A percentile compares a stretch with the other conserved stretches of the same genome.
phyloP scores from a whole-genome alignment of 129 eudicot genomes.

The Artemisia tridentata region DNA sequence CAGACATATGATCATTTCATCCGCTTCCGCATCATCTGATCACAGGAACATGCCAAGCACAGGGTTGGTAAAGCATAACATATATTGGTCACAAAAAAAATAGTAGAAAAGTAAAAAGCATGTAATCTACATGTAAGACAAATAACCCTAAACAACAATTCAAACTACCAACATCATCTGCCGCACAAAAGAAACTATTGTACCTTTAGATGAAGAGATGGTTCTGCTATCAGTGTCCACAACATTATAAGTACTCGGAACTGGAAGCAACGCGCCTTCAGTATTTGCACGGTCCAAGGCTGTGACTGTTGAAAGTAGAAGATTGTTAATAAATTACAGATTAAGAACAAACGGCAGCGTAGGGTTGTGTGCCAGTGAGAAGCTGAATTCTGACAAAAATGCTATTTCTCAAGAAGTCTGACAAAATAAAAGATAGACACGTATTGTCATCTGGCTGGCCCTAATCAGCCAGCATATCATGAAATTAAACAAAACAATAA shows the following conservation, averaged over 20 bases:
- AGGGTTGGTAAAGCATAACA: no score
- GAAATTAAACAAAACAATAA: no score
- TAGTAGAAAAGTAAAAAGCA: no score
- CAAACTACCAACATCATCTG: neutral
- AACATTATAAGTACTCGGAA: slow-evolving; percentile 41
- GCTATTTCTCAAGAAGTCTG: no score
- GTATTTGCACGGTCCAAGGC: slow-evolving; percentile 92
- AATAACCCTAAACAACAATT: no score
- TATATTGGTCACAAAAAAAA: no score
- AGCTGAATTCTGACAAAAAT: no score
- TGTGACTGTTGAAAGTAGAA: slow-evolving; percentile 58
- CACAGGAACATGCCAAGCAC: no score
- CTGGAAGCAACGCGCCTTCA: slow-evolving; percentile 77
- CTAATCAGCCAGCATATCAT: no score
- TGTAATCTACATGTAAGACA: no score
- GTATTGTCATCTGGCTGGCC: no score
- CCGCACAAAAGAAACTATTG: slow-evolving; percentile 2
- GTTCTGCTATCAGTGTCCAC: slow-evolving; percentile 35
- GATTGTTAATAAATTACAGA: slow-evolving; percentile 21
- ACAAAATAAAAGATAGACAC: no score
- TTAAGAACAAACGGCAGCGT: neutral
- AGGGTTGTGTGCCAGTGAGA: neutral
- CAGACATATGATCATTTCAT: slow-evolving; percentile 44
- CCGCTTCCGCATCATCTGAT: slow-evolving; percentile 44
- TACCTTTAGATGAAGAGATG: slow-evolving; percentile 50